Evolutionary conservation across 495 filamentous ascomycete species (phyloP).

Genomic region (Penicillium maclennaniae): DNA sequence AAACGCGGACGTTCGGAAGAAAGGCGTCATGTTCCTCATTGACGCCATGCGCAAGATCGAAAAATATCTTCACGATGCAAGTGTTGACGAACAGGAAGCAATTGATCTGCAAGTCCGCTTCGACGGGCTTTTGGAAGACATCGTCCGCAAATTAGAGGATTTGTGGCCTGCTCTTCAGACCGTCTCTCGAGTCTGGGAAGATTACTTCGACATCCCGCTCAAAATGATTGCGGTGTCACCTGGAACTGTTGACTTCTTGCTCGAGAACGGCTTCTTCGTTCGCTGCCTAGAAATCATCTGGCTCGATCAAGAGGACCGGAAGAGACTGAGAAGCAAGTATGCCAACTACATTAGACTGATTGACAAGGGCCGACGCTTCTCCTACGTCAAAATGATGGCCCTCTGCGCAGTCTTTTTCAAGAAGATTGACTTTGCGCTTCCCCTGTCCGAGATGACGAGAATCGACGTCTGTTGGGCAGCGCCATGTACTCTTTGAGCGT

Average conservation of each 20-base stretch:
- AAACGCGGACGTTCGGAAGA: slow-evolving; percentile 56
- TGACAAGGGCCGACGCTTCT: slow-evolving; percentile 52
- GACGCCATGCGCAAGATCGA: slow-evolving; percentile 44
- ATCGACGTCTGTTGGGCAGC: slow-evolving; percentile 22
- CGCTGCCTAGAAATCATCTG: slow-evolving; percentile 59
- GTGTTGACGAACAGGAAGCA: slow-evolving; percentile 28
- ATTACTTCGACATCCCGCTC: slow-evolving; percentile 70
- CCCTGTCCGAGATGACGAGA: slow-evolving; percentile 24
- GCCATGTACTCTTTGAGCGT: slow-evolving; percentile 36
- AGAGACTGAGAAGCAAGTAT: slow-evolving; percentile 47
- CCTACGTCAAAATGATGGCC: slow-evolving; percentile 41
- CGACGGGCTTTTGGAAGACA: slow-evolving; percentile 44
- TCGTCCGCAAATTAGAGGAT: slow-evolving; percentile 52
- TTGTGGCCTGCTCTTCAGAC: slow-evolving; percentile 54
- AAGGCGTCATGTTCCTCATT: slow-evolving; percentile 53
- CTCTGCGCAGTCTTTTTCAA: slow-evolving; percentile 38
- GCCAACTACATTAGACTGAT: slow-evolving; percentile 53
- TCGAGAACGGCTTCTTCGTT: slow-evolving; percentile 53
- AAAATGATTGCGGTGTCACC: slow-evolving; percentile 55
- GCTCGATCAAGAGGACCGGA: slow-evolving; percentile 53
- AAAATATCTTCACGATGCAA: slow-evolving; percentile 40
- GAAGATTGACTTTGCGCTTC: slow-evolving; percentile 38
- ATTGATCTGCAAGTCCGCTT: slow-evolving; percentile 28
- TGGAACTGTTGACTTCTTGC: slow-evolving; percentile 49
- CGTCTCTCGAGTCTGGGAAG: slow-evolving; percentile 66